phyloP scores from a whole-genome alignment of 2,329 filamentous ascomycete species.

The Hymenoscyphus infarciens region DNA sequence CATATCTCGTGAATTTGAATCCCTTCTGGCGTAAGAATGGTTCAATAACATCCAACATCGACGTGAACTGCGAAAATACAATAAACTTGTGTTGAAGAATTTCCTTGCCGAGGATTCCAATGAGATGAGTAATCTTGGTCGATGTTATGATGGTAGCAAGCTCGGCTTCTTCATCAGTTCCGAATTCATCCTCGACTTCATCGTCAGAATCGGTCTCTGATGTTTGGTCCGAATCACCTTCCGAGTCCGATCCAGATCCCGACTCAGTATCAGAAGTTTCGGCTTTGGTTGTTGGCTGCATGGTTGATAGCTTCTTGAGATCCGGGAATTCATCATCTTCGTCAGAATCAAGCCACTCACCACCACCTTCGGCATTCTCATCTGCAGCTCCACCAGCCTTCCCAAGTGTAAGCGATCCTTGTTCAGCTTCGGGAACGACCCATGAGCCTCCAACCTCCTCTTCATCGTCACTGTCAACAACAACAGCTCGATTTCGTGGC shows the following conservation, averaged over 20 bases:
- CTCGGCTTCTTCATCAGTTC: slow-evolving; percentile 40
- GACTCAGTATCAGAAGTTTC: slow-evolving; percentile 35
- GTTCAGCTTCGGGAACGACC: slow-evolving; percentile 70
- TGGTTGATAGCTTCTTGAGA: slow-evolving; percentile 32
- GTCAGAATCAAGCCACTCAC: slow-evolving; percentile 70
- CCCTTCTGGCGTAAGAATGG: slow-evolving; percentile 76
- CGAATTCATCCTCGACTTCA: slow-evolving; percentile 34
- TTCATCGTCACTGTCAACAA: slow-evolving; percentile 62
- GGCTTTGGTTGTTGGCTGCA: slow-evolving; percentile 27
- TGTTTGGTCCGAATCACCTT: slow-evolving; percentile 26
- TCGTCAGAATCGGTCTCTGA: slow-evolving; percentile 38
- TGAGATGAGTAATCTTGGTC: slow-evolving; percentile 85
- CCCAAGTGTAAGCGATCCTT: slow-evolving; percentile 58
- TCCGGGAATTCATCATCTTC: slow-evolving; percentile 41
- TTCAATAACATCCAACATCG: slow-evolving; percentile 94
- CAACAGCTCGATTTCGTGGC: slow-evolving; percentile 50
- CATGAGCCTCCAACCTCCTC: slow-evolving; percentile 66
- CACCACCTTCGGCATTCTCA: slow-evolving; percentile 82
- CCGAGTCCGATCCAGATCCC: slow-evolving; percentile 26
- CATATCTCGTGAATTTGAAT: slow-evolving; percentile 83
- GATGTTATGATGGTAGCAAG: slow-evolving; percentile 61
- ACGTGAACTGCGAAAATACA: slow-evolving; percentile 97
- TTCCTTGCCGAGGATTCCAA: slow-evolving; percentile 77
- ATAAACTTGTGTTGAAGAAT: slow-evolving; percentile 88
- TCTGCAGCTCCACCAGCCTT: slow-evolving; percentile 82